A percentile compares a stretch with the other conserved stretches of the same genome.
phyloP scores from a whole-genome alignment of 164 flowering plant species.

The Nymphaea colorata region DNA sequence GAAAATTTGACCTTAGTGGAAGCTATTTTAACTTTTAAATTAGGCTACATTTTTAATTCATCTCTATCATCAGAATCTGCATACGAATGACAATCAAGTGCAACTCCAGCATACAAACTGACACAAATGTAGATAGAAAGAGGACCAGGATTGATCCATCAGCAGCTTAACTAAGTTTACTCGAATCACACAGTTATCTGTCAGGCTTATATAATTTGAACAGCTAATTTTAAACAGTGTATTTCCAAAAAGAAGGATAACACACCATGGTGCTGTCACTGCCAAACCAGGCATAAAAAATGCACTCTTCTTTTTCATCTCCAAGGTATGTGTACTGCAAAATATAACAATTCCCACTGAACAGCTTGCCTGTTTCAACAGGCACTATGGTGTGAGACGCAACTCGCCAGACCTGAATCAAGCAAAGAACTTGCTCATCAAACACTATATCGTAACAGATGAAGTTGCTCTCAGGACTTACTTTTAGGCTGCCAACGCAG shows the following conservation, averaged over 20 bases:
- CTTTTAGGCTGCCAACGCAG: conserved; percentile 41
- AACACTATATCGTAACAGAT: not conserved
- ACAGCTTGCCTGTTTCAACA: conserved; percentile 36
- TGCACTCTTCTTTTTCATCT: conserved; percentile 36
- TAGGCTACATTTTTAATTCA: too few relatives aligned
- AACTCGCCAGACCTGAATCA: conserved; percentile 62
- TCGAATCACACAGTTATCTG: too few relatives aligned
- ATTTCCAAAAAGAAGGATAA: not conserved
- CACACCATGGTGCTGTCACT: conserved; percentile 29
- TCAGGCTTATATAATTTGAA: too few relatives aligned
- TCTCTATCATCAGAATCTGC: too few relatives aligned
- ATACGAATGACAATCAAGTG: too few relatives aligned
- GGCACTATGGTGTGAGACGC: conserved; percentile 27
- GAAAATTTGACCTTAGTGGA: too few relatives aligned
- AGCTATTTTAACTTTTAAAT: too few relatives aligned
- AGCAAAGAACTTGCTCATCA: not conserved
- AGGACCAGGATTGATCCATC: too few relatives aligned
- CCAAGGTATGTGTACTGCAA: conserved; percentile 48
- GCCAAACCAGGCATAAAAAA: conserved; percentile 68
- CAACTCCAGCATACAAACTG: too few relatives aligned
- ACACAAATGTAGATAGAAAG: too few relatives aligned
- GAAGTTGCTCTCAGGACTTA: conserved; percentile 6
- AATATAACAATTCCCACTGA: conserved; percentile 66
- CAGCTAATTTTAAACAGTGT: too few relatives aligned
- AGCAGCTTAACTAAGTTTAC: too few relatives aligned